These are phyloP conservation scores for Aspergillus spinulosporus DNA, from an alignment of 2,329 filamentous ascomycete genomes.

Conservation along the genomic window DNA sequence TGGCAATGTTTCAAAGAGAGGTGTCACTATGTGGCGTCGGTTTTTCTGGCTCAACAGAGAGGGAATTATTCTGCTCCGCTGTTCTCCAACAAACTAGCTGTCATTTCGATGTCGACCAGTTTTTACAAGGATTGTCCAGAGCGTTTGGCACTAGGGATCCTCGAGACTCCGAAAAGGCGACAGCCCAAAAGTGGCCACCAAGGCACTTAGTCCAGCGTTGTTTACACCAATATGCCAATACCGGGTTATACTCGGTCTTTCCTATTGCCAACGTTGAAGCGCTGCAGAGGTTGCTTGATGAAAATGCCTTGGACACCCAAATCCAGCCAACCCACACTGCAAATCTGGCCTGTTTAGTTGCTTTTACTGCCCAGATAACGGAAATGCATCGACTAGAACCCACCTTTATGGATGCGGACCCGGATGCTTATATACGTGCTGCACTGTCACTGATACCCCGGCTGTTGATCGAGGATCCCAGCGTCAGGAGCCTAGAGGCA, in stretches of 20 bases:
- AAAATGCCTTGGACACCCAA: slow-evolving; percentile 8
- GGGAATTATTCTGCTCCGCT: slow-evolving; percentile 20
- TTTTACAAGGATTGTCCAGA: slow-evolving; percentile 18
- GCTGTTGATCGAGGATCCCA: slow-evolving; percentile 23
- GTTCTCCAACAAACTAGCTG: slow-evolving; percentile 21
- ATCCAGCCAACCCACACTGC: background rate
- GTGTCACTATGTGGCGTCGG: slow-evolving; percentile 26
- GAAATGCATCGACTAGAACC: slow-evolving; percentile 26
- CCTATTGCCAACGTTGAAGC: slow-evolving; percentile 23
- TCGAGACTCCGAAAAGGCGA: background rate
- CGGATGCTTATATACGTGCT: slow-evolving; percentile 26
- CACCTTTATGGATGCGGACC: slow-evolving; percentile 22
- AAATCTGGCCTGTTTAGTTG: slow-evolving; percentile 23
- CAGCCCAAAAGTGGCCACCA: slow-evolving; percentile 22
- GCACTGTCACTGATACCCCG: slow-evolving; percentile 24
- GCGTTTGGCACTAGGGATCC: slow-evolving; percentile 9
- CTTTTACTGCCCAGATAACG: slow-evolving; percentile 28
- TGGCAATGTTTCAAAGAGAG: slow-evolving; percentile 25
- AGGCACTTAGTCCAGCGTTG: slow-evolving; percentile 19
- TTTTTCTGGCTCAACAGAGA: slow-evolving; percentile 18
- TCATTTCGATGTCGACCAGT: slow-evolving; percentile 24
- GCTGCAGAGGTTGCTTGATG: slow-evolving; percentile 13
- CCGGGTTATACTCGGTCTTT: slow-evolving; percentile 28
- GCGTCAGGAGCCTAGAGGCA: slow-evolving; percentile 23
- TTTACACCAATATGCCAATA: slow-evolving; percentile 23